Base-by-base conservation (phyloP, 768 basidiomycete genomes). In the Candolleomyces eurysporus region DNA sequence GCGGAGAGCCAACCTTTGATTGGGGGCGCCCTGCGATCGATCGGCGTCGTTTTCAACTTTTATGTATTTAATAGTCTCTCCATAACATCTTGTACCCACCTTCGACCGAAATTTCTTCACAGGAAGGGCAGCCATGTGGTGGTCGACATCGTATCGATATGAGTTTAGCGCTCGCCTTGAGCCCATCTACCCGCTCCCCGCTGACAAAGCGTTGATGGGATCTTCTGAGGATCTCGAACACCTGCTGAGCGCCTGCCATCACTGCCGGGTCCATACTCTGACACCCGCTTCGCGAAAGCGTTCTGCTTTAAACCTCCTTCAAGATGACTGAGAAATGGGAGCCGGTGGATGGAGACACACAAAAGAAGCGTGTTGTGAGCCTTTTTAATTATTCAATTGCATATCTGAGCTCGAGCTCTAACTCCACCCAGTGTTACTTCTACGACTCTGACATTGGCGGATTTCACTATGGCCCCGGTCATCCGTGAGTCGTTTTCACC, bases 371-470 rank as follows among this genome's bases (percentile, higher is more conserved):
- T 61, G 94, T 96, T 57, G 94, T 95, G 76, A 57, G 92, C 83
- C 53, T 51, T 60, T 60, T 50, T 59, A 63, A 57, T 32, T 61
- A 67, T 64, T 68, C 50, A 63, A 31, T 52, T 36, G 59, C 31
- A 46, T 64, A 56, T 45, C 57, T 57, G 57, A 57, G 56, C 63
- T 67, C 65, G 61, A 63, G 58, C 21, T 58, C 55, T 32, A 32
- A 36, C 58, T 58, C 43, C 49, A 39, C 55, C 21, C 60, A 97
- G 92, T 98, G 96, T 72, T 99, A 99, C 81, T 99, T 99, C 82
- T 99, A 96, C 79, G 96, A 99, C 76, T 96, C 95, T 36, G 96
- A 99, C 72, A 96, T 99, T 74, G 96, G 97, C 22, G 96, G 97
- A 56, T 99, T 98, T 73, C 97, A 98, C 74, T 96, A 97, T 88